These are phyloP conservation scores for Trichoderma sp. DNA, from an alignment of 2,329 filamentous ascomycete genomes.

Conservation along the genomic window DNA sequence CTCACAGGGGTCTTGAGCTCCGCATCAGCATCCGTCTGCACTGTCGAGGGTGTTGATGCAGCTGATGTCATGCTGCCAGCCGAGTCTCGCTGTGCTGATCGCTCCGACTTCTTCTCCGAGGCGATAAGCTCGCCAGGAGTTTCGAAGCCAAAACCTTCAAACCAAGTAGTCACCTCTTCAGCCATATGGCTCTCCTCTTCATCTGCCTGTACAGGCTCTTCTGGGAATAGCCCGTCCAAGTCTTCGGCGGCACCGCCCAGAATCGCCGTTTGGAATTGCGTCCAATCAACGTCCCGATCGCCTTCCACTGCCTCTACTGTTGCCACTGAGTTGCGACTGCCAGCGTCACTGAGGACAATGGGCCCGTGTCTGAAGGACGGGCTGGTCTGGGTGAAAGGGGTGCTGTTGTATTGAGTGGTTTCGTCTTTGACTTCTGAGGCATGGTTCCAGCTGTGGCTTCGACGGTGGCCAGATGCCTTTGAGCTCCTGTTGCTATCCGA, in stretches of 20 bases:
- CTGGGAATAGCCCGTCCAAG: slow-evolving; percentile 5
- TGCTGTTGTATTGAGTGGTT: slow-evolving; percentile 50
- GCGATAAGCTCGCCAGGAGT: slow-evolving; percentile 43
- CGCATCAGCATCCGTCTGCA: slow-evolving; percentile 35
- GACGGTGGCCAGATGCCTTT: slow-evolving; percentile 11
- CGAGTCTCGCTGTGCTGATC: slow-evolving; percentile 27
- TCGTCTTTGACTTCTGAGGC: slow-evolving; percentile 41
- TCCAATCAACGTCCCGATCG: slow-evolving; percentile 61
- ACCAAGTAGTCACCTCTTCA: slow-evolving; percentile 53
- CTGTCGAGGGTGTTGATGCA: slow-evolving; percentile 33
- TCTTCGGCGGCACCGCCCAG: slow-evolving; percentile 59
- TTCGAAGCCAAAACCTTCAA: slow-evolving; percentile 51
- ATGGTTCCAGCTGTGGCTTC: slow-evolving; percentile 26
- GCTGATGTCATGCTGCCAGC: slow-evolving; percentile 21
- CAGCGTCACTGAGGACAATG: slow-evolving; percentile 52
- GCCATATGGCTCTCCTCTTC: slow-evolving; percentile 45
- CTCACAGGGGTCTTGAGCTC: slow-evolving; percentile 43
- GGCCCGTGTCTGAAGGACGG: slow-evolving; percentile 56
- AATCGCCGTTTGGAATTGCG: slow-evolving; percentile 66
- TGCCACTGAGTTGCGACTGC: slow-evolving; percentile 30
- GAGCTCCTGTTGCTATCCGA: slow-evolving; percentile 21
- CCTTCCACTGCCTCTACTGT: slow-evolving; percentile 30
- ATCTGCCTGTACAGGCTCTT: slow-evolving; percentile 33
- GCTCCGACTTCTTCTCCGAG: slow-evolving; percentile 29
- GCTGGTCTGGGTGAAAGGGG: slow-evolving; percentile 50